Base-by-base conservation (phyloP, 2,329 filamentous ascomycete species). In the Apiospora phragmitis region DNA sequence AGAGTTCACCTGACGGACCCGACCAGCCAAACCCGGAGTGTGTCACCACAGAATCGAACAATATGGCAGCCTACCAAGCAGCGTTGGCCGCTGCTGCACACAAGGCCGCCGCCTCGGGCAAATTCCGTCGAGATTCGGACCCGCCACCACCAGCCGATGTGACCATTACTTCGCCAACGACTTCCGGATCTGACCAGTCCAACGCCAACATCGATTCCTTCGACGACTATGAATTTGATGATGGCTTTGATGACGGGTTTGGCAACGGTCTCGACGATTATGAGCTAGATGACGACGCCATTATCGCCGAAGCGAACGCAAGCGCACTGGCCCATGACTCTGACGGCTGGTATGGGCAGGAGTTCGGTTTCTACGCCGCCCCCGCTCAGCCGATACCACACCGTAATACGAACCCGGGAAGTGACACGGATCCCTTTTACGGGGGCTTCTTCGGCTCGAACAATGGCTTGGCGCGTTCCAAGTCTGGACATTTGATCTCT, bases 301-400 rank as follows among this genome's bases (percentile, higher is more conserved):
- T 98, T 75, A 97, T 99, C 72, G 95, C 95, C 0, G 96, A 94
- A 71, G 96, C 96, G 6, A 99, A 99, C 76, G 95, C 95, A 0
- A 95, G 96, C 79, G 96, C 93, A 1, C 86, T 99, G 9, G 95
- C 96, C 65, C 95, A 94, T 75, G 96, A 99, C 77, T 92, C 92
- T 8, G 95, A 98, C 73, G 95, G 94, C 0, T 97, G 96, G 84
- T 99, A 99, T 78, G 96, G 96, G 0, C 92, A 94, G 75, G 96
- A 99, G 79, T 99, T 99, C 78, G 95, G 94, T 0, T 99, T 99
- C 80, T 99, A 97, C 80, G 94, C 95, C 1, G 85, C 86, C 1
- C 88, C 89, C 0, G 74, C 82, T 6, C 79, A 79, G 21, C 79
- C 82, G 14, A 72, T 71, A 71, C 71, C 69, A 62, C 74, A 75